Percentiles rank a stretch among this genome's conserved stretches.
Evolutionary conservation across 2,329 filamentous ascomycete species (phyloP).

Genomic region (Nemania sp.): DNA sequence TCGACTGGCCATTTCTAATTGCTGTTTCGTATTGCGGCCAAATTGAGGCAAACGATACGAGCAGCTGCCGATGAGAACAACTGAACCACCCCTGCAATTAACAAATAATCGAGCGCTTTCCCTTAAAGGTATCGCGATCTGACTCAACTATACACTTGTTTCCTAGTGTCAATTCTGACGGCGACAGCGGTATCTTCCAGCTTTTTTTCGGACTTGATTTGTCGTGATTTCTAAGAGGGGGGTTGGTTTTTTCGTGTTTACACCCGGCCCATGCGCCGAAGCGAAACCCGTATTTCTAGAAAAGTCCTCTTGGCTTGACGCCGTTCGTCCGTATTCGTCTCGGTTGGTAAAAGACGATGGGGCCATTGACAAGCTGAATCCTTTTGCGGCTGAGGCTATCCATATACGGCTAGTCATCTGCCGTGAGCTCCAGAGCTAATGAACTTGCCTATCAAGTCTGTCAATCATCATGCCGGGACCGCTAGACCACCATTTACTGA

Average conservation of each 20-base stretch:
- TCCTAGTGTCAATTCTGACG: background rate
- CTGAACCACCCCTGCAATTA: conserved; percentile 12
- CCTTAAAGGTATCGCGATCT: conserved; percentile 14
- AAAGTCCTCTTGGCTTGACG: conserved; percentile 15
- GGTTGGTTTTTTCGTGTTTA: conserved; percentile 25
- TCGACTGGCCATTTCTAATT: conserved; percentile 24
- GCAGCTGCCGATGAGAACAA: conserved; percentile 12
- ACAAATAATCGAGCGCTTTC: conserved; percentile 7
- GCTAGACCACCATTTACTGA: conserved; percentile 2
- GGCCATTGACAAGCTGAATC: conserved; percentile 3
- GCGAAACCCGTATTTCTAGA: conserved; percentile 25
- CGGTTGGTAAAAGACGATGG: background rate
- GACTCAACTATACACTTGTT: conserved; percentile 11
- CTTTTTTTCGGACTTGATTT: background rate
- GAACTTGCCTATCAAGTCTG: too few relatives aligned
- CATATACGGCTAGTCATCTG: conserved; percentile 1
- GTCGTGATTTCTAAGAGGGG: conserved; percentile 2
- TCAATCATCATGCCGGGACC: conserved; percentile 1
- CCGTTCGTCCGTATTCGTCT: conserved; percentile 23
- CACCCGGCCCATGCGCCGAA: conserved; percentile 8
- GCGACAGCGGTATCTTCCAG: background rate
- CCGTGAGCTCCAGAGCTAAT: background rate
- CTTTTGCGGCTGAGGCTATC: conserved; percentile 9
- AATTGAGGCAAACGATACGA: conserved; percentile 24
- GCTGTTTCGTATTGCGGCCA: conserved; percentile 28